Percentiles rank a stretch among this genome's conserved stretches.
Evolutionary conservation across 2,329 filamentous ascomycete species (phyloP).

Genomic region (Seiridium cupressi): DNA sequence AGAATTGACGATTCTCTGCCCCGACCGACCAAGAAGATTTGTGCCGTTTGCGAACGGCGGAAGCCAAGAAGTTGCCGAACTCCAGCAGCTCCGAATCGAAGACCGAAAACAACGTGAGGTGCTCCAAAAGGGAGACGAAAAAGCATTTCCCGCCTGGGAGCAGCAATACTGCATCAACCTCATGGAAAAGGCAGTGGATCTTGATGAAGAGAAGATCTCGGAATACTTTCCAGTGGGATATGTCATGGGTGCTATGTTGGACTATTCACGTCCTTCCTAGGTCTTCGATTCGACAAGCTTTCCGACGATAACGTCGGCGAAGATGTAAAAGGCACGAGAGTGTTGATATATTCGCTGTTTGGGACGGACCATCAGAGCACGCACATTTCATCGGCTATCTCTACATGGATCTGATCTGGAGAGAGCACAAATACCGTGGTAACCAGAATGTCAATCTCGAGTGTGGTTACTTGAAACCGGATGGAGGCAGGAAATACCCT

Average conservation of each 20-base stretch:
- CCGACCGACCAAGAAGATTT: background rate
- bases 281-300: slow-evolving; percentile 50
- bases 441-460: slow-evolving; percentile 56
- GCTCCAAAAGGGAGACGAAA: background rate
- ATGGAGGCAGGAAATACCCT: background rate
- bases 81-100: background rate
- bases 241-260: slow-evolving; percentile 1
- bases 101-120: background rate
- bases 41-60: background rate
- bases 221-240: background rate
- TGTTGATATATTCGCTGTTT: slow-evolving; percentile 53
- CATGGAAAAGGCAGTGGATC: background rate
- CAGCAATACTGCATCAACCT: background rate
- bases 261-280: slow-evolving; percentile 33
- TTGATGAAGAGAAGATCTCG: background rate
- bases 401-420: slow-evolving; percentile 54
- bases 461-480: slow-evolving; percentile 15
- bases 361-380: slow-evolving; percentile 34
- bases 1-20: background rate
- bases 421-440: slow-evolving; percentile 55
- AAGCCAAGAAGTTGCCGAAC: background rate
- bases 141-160: background rate
- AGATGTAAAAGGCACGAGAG: slow-evolving; percentile 46
- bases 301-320: slow-evolving; percentile 23
- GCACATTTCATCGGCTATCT: slow-evolving; percentile 53